Base-by-base conservation (phyloP, 164 flowering plant species). In the Malania oleifera region DNA sequence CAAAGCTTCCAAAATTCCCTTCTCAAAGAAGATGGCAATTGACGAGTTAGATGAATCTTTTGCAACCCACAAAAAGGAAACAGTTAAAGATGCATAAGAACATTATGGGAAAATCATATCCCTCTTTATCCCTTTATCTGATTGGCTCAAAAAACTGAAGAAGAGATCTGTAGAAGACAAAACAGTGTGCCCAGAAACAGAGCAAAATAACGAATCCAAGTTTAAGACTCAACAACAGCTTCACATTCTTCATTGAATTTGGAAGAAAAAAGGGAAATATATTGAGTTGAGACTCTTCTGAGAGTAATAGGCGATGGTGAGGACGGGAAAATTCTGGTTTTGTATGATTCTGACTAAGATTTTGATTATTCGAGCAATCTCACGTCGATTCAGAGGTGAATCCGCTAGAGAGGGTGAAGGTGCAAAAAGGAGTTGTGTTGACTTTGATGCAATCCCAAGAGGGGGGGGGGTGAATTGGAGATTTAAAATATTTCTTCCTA, bases 41-140 rank as follows among this genome's bases (percentile, higher is more conserved):
- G 8, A 23, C 23, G 6, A 24, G 5, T 4, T 15, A 47, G 31
- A 24, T 49, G 4, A 2, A 49, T 12, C n/a, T 2, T 49, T 24
- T 28, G 23, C 23, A n/a, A 19, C n/a, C 46, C 4, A 15, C 46
- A 43, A 3, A 43, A 15, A 43, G 15, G 2, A 43, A 43, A 43
- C 11, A 8, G n/a, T 1, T 20, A 43, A n/a, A 43, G 20, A n/a
- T 43, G 19, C 46, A 2, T 20, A 43, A 7, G 8, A 17, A 43
- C 1, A 43, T 11, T 17, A 2, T 17, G 2, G 2, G 20, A 7
- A 15, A 11, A 43, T 4, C 9, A 4, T 31, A 9, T 31, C 56
- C 23, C 60, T 59, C 55, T 18, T 43, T 46, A 48, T 48, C 26
- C 2, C 46, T 43, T 43, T 43, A 18, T 18, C 46, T 18, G 46